Conservation (phyloP, 176 grass and related monocot species). For the Zizania latifolia region DNA sequence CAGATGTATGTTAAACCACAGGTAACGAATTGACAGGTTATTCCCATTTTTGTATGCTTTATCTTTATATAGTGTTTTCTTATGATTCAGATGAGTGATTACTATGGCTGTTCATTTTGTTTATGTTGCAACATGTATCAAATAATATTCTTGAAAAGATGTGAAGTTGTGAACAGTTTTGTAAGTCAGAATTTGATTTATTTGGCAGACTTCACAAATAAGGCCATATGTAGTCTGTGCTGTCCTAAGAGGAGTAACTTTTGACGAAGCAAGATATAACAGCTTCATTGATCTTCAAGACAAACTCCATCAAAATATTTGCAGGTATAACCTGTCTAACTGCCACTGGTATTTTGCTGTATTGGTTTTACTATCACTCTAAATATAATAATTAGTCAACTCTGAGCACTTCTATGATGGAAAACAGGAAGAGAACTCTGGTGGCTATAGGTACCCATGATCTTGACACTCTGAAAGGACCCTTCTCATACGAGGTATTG, state of each 20-base stretch:
- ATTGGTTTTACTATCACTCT: slow-evolving; percentile 8
- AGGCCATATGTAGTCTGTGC: slow-evolving; percentile 88
- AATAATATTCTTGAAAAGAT: background rate
- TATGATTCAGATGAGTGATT: background rate
- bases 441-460: slow-evolving; percentile 98
- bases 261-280: slow-evolving; percentile 87
- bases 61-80: background rate
- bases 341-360: background rate
- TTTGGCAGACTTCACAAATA: slow-evolving; percentile 71
- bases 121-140: background rate
- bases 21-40: slow-evolving; percentile 39
- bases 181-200: background rate
- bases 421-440: slow-evolving; percentile 77
- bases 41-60: background rate
- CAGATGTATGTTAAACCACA: slow-evolving; percentile 72
- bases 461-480: slow-evolving; percentile 75
- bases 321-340: slow-evolving; percentile 53
- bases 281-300: slow-evolving; percentile 99
- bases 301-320: slow-evolving; percentile 99
- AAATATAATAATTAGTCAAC: slow-evolving; percentile 13
- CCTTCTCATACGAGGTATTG: slow-evolving; percentile 91
- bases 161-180: background rate
- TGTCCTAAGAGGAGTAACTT: slow-evolving; percentile 78
- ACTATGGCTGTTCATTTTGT: background rate
- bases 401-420: background rate